phyloP scores from a whole-genome alignment of 768 basidiomycete genomes.

The Pholiota microspora region DNA sequence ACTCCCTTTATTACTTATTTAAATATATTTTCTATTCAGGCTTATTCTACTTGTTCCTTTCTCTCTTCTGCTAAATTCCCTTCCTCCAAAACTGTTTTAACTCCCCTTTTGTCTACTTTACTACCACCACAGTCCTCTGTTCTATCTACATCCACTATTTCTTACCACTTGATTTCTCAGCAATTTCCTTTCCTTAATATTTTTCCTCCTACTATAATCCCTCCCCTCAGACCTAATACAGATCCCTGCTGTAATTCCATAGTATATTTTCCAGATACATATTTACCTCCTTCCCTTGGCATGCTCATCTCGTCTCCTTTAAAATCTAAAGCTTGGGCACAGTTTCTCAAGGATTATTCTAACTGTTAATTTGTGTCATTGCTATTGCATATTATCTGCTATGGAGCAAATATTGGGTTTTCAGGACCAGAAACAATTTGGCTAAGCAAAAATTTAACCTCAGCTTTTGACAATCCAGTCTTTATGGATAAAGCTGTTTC shows the following conservation, averaged over 20 bases:
- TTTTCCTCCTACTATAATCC: not conserved
- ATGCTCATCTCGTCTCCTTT: slow-evolving; percentile 16
- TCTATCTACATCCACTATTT: not conserved
- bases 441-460: slow-evolving; percentile 23
- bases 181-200: not conserved
- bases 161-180: not conserved
- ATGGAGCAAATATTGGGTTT: slow-evolving; percentile 27
- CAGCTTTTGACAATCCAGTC: slow-evolving; percentile 15
- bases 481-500: slow-evolving; percentile 8
- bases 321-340: slow-evolving; percentile 16
- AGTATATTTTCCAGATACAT: not conserved
- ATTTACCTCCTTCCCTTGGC: not conserved
- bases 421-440: slow-evolving; percentile 9
- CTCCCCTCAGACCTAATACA: slow-evolving; percentile 21
- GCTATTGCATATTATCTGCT: slow-evolving; percentile 24
- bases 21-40: not conserved
- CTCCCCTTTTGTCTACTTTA: not conserved
- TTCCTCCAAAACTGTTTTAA: not conserved
- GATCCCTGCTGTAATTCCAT: slow-evolving; percentile 21
- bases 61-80: not conserved
- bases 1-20: not conserved
- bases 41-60: not conserved
- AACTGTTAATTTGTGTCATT: slow-evolving; percentile 23
- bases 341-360: slow-evolving; percentile 26
- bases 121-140: not conserved